A percentile compares a stretch with the other conserved stretches of the same genome.
Conservation (phyloP, 805 yeast genomes). For the Suhomyces kilbournensis region DNA sequence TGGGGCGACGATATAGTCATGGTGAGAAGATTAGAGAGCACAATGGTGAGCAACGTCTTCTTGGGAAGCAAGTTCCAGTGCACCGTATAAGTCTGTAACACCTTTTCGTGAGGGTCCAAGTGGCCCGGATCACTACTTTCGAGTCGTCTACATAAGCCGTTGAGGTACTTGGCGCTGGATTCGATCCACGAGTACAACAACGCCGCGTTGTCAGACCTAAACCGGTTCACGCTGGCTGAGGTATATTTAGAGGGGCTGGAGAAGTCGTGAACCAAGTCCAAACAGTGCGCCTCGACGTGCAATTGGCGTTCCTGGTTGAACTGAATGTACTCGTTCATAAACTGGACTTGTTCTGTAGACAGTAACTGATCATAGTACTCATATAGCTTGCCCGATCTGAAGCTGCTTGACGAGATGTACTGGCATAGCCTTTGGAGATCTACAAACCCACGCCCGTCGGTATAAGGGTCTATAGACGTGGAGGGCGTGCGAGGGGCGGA, state of each 20-base stretch:
- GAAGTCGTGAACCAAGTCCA: constrained; percentile 14
- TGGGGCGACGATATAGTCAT: constrained; percentile 15
- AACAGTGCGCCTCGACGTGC: constrained; percentile 24
- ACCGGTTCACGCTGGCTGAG: constrained; percentile 2
- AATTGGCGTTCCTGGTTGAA: constrained; percentile 26
- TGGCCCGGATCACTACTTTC: background rate
- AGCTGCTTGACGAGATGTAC: constrained; percentile 7
- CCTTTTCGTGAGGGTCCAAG: constrained; percentile 7
- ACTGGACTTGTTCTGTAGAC: constrained; percentile 12
- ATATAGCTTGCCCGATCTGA: constrained; percentile 8
- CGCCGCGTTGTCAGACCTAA: constrained; percentile 7
- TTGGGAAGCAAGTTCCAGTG: constrained; percentile 15
- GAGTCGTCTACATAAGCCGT: background rate
- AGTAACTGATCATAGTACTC: constrained; percentile 20
- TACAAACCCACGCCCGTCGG: constrained; percentile 18
- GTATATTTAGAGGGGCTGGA: background rate
- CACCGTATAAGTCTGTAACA: constrained; percentile 10
- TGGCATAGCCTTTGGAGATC: constrained; percentile 19
- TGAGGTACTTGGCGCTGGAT: constrained; percentile 3
- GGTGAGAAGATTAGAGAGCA: constrained; percentile 18
- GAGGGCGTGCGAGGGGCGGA: background rate
- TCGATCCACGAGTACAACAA: constrained; percentile 14
- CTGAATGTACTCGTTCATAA: constrained; percentile 22
- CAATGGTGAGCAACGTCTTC: constrained; percentile 13
- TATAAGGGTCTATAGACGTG: constrained; percentile 9